Evolutionary conservation across 257 asterid genomes (phyloP).

Genomic region (Fraxinus cuspidata): DNA sequence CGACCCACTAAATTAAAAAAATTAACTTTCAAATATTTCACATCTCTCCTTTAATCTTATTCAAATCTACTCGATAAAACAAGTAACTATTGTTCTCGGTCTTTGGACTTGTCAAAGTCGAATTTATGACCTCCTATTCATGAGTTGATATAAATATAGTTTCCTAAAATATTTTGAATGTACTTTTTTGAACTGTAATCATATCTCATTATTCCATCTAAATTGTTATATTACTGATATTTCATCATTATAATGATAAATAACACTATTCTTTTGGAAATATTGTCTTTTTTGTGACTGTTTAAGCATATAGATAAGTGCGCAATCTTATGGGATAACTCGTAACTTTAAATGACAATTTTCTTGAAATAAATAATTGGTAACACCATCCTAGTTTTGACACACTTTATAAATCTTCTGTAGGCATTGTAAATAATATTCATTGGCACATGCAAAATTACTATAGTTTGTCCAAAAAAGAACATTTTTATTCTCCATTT

Average conservation of each 20-base stretch:
- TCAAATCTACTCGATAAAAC: background rate
- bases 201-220: too few relatives aligned
- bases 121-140: too few relatives aligned
- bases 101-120: background rate
- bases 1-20: too few relatives aligned
- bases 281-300: background rate
- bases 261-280: too few relatives aligned
- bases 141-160: too few relatives aligned
- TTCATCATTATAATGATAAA: too few relatives aligned
- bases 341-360: background rate
- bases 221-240: too few relatives aligned
- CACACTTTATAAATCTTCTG: constrained; percentile 1
- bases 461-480: background rate
- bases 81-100: background rate
- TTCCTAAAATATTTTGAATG: too few relatives aligned
- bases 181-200: too few relatives aligned
- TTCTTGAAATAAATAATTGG: constrained; percentile 3
- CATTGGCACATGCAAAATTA: background rate
- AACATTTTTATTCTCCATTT: background rate
- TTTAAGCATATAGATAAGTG: background rate
- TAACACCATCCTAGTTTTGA: background rate
- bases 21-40: background rate
- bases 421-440: background rate
- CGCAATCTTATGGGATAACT: constrained; percentile 5
- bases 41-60: background rate